Evolutionary conservation across 1,139 yeast genomes (phyloP).

Genomic region (Protomyces inundatus): DNA sequence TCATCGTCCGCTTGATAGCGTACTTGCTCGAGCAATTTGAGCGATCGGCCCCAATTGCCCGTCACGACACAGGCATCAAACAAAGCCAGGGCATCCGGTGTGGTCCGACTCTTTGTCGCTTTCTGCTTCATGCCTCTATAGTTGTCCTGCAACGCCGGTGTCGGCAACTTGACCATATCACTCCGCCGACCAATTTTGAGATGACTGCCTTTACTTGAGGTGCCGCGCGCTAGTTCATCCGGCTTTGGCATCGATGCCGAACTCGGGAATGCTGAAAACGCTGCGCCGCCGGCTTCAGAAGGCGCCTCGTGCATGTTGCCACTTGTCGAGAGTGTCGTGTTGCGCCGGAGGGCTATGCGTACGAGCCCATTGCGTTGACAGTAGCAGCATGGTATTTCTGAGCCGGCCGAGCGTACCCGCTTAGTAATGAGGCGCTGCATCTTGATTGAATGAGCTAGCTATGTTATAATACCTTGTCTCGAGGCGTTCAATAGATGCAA

Average conservation of each 20-base stretch:
- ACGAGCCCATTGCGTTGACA: not conserved
- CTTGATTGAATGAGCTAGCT: not conserved
- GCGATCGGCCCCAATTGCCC: slow-evolving; percentile 64
- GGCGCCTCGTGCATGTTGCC: not conserved
- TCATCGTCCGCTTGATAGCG: slow-evolving; percentile 38
- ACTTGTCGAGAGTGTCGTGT: not conserved
- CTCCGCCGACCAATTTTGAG: not conserved
- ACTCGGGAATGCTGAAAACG: not conserved
- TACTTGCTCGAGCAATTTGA: slow-evolving; percentile 1
- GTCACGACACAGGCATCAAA: slow-evolving; percentile 74
- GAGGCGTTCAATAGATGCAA: too few relatives aligned
- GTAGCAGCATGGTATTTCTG: not conserved
- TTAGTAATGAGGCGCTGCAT: not conserved
- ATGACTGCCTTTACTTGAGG: not conserved
- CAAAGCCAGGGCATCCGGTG: slow-evolving; percentile 36
- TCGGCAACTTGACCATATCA: not conserved
- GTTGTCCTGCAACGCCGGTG: not conserved
- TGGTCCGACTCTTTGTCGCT: not conserved
- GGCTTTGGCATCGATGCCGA: not conserved
- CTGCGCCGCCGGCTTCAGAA: not conserved
- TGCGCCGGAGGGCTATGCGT: not conserved
- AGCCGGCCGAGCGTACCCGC: not conserved
- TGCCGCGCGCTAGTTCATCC: not conserved
- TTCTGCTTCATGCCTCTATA: not conserved
- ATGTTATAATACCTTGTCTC: too few relatives aligned